phyloP scores from a whole-genome alignment of 2,329 filamentous ascomycete genomes.

The Cladophialophora carrionii region DNA sequence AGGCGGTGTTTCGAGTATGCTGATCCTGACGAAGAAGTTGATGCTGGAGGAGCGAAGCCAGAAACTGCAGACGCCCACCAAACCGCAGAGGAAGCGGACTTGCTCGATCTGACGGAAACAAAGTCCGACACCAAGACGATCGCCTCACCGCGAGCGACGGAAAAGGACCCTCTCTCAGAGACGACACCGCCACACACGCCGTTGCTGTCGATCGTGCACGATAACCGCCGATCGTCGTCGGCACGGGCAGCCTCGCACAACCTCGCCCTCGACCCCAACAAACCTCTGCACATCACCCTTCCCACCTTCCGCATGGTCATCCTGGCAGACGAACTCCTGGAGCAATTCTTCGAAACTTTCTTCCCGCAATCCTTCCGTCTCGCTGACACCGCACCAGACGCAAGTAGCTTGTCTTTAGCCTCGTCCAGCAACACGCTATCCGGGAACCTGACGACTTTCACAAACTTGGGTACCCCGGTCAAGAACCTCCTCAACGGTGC shows the following conservation, averaged over 20 bases:
- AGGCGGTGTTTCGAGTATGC: constrained; percentile 97
- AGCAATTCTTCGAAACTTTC: constrained; percentile 96
- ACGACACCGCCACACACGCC: constrained; percentile 33
- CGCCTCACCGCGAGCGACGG: constrained; percentile 31
- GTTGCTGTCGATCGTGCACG: constrained; percentile 5
- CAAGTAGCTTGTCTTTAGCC: constrained; percentile 45
- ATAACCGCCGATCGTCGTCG: constrained; percentile 19
- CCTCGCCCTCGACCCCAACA: constrained; percentile 85
- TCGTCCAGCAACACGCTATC: constrained; percentile 50
- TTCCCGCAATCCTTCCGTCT: constrained; percentile 93
- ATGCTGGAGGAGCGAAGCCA: constrained; percentile 64
- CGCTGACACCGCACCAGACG: constrained; percentile 61
- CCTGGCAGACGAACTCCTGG: constrained; percentile 89
- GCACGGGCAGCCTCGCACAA: constrained; percentile 70
- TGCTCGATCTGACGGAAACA: constrained; percentile 48
- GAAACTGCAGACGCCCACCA: constrained; percentile 36
- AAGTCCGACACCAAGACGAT: constrained; percentile 40
- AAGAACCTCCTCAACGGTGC: constrained; percentile 46
- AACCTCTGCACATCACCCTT: constrained; percentile 91
- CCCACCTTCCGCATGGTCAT: constrained; percentile 99
- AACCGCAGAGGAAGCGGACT: constrained; percentile 43
- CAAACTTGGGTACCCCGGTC: constrained; percentile 64
- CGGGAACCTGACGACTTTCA: constrained; percentile 82
- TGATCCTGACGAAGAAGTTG: constrained; percentile 75
- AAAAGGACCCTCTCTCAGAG: constrained; percentile 35